Conservation (phyloP, 2,329 filamentous ascomycete species). For the Pseudopyricularia cyperi region DNA sequence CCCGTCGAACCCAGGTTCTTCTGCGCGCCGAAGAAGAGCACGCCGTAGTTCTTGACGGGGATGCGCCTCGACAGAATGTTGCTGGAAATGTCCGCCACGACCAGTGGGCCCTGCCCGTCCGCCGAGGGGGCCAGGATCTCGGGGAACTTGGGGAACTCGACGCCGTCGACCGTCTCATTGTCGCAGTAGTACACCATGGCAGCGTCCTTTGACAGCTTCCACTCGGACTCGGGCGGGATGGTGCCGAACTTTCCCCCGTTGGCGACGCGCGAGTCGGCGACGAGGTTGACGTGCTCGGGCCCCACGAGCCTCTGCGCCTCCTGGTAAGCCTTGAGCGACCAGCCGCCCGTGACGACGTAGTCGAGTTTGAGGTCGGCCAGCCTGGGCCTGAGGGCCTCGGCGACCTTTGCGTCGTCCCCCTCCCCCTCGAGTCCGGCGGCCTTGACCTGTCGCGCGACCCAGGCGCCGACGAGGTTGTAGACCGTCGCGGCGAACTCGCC, state of each 20-base stretch:
- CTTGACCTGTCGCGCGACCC: slow-evolving; percentile 58
- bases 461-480: slow-evolving; percentile 73
- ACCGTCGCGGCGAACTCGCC: slow-evolving; percentile 75
- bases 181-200: slow-evolving; percentile 82
- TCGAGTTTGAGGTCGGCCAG: slow-evolving; percentile 64
- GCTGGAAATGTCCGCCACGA: slow-evolving; percentile 87
- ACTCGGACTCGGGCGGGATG: slow-evolving; percentile 65
- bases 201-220: slow-evolving; percentile 56
- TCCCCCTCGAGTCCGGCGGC: slow-evolving; percentile 33
- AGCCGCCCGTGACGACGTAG: slow-evolving; percentile 82
- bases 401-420: slow-evolving; percentile 14
- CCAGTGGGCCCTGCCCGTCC: slow-evolving; percentile 55
- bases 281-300: slow-evolving; percentile 68
- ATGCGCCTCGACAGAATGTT: slow-evolving; percentile 80
- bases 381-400: slow-evolving; percentile 11
- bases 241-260: slow-evolving; percentile 75
- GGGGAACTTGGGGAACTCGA: slow-evolving; percentile 74
- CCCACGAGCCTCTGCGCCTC: slow-evolving; percentile 72
- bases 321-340: slow-evolving; percentile 79
- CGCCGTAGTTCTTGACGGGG: slow-evolving; percentile 64
- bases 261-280: slow-evolving; percentile 9
- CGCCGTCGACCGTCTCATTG: slow-evolving; percentile 89
- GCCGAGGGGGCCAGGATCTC: slow-evolving; percentile 41
- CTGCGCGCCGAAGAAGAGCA: slow-evolving; percentile 86
- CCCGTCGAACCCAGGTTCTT: slow-evolving; percentile 87